Evolutionary conservation across 495 filamentous ascomycete genomes (phyloP), one percentile per base, ranked within the genome.

Genomic region (Lasiosphaeria miniovina): DNA sequence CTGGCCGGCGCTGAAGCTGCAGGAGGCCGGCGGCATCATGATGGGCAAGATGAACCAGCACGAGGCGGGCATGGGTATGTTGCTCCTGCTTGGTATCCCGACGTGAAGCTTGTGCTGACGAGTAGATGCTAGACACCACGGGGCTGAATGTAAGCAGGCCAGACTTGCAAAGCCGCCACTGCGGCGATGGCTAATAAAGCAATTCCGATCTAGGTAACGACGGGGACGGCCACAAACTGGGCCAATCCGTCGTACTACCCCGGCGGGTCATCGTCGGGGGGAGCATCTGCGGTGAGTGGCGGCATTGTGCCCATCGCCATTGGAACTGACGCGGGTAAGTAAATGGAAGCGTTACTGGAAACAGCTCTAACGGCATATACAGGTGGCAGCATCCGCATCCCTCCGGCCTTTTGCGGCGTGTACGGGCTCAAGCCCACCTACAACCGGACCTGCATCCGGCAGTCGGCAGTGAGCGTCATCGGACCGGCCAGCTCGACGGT

Each of bases 1-100:
- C 8, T 96, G 90, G 90, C 90, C 88, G 61, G 84, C 92, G 31
- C 78, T 77, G 69, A 84, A 90, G 74, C 83, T 88, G 75, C 78
- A 87, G 63, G 88, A 94, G 49, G 86, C 84, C 0, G 93, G 93
- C 2, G 92, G 86, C 10, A 81, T 97, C 45, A 78, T 96, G 17
- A 70, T 96, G 54, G 93, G 91, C 11, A 96, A 95, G 74, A 81
- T 86, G 34, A 93, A 85, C 45, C 96, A 97, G 93, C 92, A 97
- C 72, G 93, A 98, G 74, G 71, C 95, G 6, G 93, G 93, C 3
- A 73, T 72, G 55, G 68, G 66, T 66, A 40, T 49, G 62, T 60
- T 24, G 17, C 15, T 17, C 6, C 3, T 41, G 33, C 9, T 31
- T 33, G 14, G 1, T 12, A 14, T 49, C 3, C 2, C 4, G 10